Evolutionary conservation across 345 rosid genomes (phyloP).

Genomic region (Populus pruinosa): DNA sequence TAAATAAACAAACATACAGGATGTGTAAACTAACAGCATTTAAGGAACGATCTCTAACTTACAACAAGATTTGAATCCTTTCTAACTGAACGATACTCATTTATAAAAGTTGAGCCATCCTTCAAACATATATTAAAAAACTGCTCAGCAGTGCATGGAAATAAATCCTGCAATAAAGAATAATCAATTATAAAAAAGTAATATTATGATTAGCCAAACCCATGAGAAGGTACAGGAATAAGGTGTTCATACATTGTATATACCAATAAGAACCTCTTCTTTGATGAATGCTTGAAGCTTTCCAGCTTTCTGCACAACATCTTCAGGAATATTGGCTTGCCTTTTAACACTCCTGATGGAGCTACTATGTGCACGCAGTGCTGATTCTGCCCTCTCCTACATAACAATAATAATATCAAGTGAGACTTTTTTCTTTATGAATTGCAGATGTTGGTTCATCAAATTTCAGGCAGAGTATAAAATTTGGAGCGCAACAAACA

Average conservation of each 20-base stretch:
- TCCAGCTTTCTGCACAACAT: constrained; percentile 42
- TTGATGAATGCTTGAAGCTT: constrained; percentile 67
- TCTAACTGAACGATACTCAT: constrained; percentile 62
- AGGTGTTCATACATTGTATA: constrained; percentile 52
- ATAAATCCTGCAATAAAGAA: constrained; percentile 51
- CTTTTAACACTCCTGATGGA: constrained; percentile 59
- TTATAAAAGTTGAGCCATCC: constrained; percentile 63
- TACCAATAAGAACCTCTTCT: constrained; percentile 78
- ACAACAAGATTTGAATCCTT: constrained; percentile 79
- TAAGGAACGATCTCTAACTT: constrained; percentile 26
- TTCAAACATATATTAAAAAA: constrained; percentile 53
- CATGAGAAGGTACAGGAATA: constrained; percentile 8
- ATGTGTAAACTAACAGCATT: neutral
- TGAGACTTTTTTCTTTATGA: neutral
- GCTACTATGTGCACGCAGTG: constrained; percentile 88
- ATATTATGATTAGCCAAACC: constrained; percentile 9
- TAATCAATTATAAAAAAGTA: constrained; percentile 12
- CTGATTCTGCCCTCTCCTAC: constrained; percentile 85
- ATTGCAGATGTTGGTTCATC: neutral
- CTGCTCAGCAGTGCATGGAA: constrained; percentile 76
- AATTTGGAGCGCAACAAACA: neutral
- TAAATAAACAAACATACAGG: neutral
- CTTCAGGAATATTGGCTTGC: constrained; percentile 45
- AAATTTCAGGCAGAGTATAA: neutral
- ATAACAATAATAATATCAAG: constrained; percentile 3